Percentiles rank a stretch among this genome's conserved stretches.
Conservation (phyloP, 345 rosid genomes). For the rapeseed (Brassica napus) region DNA sequence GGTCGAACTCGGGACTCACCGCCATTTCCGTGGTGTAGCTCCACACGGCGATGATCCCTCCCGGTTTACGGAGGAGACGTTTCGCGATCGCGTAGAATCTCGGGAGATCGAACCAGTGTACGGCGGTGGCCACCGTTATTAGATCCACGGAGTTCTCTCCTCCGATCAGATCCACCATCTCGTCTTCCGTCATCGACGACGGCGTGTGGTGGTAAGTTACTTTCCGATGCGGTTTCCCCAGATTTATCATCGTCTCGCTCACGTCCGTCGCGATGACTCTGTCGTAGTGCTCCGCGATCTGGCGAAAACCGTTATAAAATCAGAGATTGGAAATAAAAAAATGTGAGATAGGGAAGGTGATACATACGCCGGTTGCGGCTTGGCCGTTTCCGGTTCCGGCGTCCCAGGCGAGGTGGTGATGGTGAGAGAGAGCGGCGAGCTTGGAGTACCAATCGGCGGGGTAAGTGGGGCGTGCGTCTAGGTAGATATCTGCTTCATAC, state of each 20-base stretch:
- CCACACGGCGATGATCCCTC: slow-evolving; percentile 64
- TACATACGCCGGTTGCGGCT: slow-evolving; percentile 57
- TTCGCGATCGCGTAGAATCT: slow-evolving; percentile 53
- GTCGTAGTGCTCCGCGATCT: slow-evolving; percentile 40
- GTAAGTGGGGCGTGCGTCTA: slow-evolving; percentile 61
- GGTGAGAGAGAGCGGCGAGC: slow-evolving; percentile 51
- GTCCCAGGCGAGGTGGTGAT: slow-evolving; percentile 63
- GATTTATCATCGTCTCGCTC: slow-evolving; percentile 33
- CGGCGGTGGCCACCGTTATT: slow-evolving; percentile 56
- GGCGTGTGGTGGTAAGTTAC: slow-evolving; percentile 39
- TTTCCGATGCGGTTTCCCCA: slow-evolving; percentile 31
- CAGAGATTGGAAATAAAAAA: not conserved
- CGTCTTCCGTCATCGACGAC: slow-evolving; percentile 37
- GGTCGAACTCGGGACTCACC: slow-evolving; percentile 55
- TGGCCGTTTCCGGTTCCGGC: slow-evolving; percentile 78
- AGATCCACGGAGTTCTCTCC: slow-evolving; percentile 41
- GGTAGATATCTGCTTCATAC: slow-evolving; percentile 57
- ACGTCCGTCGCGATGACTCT: slow-evolving; percentile 39
- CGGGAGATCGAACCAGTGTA: slow-evolving; percentile 69
- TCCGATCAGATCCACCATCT: slow-evolving; percentile 34
- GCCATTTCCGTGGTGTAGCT: slow-evolving; percentile 45
- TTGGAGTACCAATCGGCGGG: slow-evolving; percentile 58
- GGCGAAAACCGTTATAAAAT: not conserved
- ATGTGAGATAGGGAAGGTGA: not conserved
- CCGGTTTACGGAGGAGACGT: slow-evolving; percentile 58